These are phyloP conservation scores for Capsella rubella DNA, from an alignment of 441 rosid species.

Conservation along the genomic window DNA sequence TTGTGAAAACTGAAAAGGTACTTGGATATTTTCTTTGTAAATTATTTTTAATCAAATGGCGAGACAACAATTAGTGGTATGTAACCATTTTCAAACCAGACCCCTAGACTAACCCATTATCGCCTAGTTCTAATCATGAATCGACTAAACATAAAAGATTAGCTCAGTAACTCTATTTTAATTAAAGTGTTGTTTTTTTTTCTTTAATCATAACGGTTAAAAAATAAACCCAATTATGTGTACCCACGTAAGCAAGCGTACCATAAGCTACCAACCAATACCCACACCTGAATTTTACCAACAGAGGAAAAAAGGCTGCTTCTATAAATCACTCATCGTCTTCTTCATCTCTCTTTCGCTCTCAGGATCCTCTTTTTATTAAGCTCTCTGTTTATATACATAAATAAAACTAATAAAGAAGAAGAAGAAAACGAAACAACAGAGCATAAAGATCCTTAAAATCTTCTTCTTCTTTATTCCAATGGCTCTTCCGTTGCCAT, in stretches of 20 bases:
- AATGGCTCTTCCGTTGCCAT: slow-evolving; percentile 52
- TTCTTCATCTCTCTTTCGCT: slow-evolving; percentile 22
- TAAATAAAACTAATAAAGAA: not conserved
- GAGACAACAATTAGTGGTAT: slow-evolving; percentile 10
- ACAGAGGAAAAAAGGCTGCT: slow-evolving; percentile 9
- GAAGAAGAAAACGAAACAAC: slow-evolving; percentile 44
- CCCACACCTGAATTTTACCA: slow-evolving; percentile 32
- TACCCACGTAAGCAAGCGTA: slow-evolving; percentile 24
- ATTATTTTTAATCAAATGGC: slow-evolving; percentile 12
- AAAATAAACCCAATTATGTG: not conserved
- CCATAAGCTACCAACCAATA: slow-evolving; percentile 27
- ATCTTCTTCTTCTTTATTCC: slow-evolving; percentile 25
- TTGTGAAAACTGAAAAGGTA: slow-evolving; percentile 39
- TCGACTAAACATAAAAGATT: too few species aligned
- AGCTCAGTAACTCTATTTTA: too few species aligned
- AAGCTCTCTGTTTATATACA: slow-evolving; percentile 1
- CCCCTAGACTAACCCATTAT: slow-evolving; percentile 11
- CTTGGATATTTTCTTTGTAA: slow-evolving; percentile 35
- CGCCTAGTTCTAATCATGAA: not conserved
- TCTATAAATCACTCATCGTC: slow-evolving; percentile 37
- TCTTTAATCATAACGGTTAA: slow-evolving; percentile 34
- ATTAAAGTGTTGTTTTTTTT: too few species aligned
- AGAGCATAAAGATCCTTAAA: not conserved
- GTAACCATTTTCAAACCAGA: slow-evolving; percentile 10
- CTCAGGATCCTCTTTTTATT: slow-evolving; percentile 15